Evolutionary conservation across 2,329 filamentous ascomycete species (phyloP).

Genomic region (Clonostachys byssicola): DNA sequence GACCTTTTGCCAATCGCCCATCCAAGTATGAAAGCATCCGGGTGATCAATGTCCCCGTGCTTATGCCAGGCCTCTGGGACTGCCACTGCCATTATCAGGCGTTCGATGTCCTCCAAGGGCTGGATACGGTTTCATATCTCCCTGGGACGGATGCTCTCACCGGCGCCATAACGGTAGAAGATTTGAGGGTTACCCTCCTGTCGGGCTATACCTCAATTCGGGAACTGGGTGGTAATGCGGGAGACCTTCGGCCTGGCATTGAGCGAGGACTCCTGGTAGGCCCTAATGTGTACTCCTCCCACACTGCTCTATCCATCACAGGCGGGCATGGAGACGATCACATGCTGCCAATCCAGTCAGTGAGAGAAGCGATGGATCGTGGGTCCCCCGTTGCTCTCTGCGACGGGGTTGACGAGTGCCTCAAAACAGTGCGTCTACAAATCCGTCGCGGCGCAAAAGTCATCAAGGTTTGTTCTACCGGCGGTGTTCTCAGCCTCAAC

Average conservation of each 20-base stretch:
- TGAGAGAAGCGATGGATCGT: slow-evolving; percentile 20
- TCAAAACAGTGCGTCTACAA: slow-evolving; percentile 31
- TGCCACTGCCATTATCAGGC: slow-evolving; percentile 41
- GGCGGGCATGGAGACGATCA: slow-evolving; percentile 42
- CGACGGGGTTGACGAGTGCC: slow-evolving; percentile 41
- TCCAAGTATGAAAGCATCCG: slow-evolving; percentile 15
- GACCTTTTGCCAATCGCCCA: slow-evolving; percentile 19
- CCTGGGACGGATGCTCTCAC: slow-evolving; percentile 18
- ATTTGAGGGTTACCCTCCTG: slow-evolving; percentile 33
- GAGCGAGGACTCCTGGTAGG: slow-evolving; percentile 33
- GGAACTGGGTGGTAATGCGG: slow-evolving; percentile 38
- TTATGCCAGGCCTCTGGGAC: slow-evolving; percentile 48
- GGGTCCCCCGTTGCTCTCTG: slow-evolving; percentile 26
- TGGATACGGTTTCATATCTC: slow-evolving; percentile 11
- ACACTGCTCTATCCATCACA: slow-evolving; percentile 34
- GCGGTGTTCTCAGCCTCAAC: slow-evolving; percentile 35
- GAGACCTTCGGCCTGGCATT: slow-evolving; percentile 33
- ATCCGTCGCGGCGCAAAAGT: slow-evolving; percentile 39
- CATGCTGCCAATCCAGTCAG: slow-evolving; percentile 23
- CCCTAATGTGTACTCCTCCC: slow-evolving; percentile 39
- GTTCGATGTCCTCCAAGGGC: slow-evolving; percentile 8
- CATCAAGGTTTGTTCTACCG: slow-evolving; percentile 40
- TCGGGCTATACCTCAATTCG: slow-evolving; percentile 43
- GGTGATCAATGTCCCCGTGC: slow-evolving; percentile 24
- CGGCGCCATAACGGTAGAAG: slow-evolving; percentile 33